Base-by-base conservation (phyloP, 2,329 filamentous ascomycete genomes). In the Aspergillus tubingensis region DNA sequence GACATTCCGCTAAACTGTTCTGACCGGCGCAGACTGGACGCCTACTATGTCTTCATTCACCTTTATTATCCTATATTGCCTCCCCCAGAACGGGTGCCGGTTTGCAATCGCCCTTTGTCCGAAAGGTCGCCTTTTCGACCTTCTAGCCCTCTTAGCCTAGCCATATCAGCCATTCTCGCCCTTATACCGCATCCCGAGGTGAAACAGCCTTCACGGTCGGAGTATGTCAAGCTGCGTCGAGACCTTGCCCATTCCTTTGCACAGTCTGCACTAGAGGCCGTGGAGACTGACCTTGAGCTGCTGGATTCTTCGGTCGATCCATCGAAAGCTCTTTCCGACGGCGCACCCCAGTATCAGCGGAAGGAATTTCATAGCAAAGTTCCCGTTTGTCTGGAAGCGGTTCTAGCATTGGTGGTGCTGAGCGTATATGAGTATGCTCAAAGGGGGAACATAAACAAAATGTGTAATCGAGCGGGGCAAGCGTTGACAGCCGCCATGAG, bases 391-490 rank as follows among this genome's bases (percentile, higher is more conserved):
- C 32, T 72, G 15, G 72, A 74, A 58, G 62, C 62, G 15, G 61
- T 74, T 1, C 36, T 73, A 13, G 66, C 72, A 8, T 55, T 74
- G 15, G 62, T 65, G 8, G 36, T 74, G n/a, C 58, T 74, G 13
- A 70, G 68, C 43, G 63, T 69, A 8, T 74, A 74, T 53, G 72
- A 74, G 53, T 74, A 74, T 60, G 63, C 65, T 3, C 72, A 74
- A 39, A 61, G 70, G 7, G 72, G 71, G 3, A 72, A 72, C 52
- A 63, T 73, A 2, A 61, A 65, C 5, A 70, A 71, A 44, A 73
- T 74, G 72, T 65, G 67, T 8, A 68, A 70, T 58, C 67, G 72
- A 10, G 70, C 71, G 11, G 65, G 67, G 7, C 70, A 73, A 49
- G 69, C 72, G 0, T 56, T 74, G 39, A 65, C 69, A 8, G 48